Conservation (phyloP, 2,329 filamentous ascomycete genomes). For the Penicillium sp. region DNA sequence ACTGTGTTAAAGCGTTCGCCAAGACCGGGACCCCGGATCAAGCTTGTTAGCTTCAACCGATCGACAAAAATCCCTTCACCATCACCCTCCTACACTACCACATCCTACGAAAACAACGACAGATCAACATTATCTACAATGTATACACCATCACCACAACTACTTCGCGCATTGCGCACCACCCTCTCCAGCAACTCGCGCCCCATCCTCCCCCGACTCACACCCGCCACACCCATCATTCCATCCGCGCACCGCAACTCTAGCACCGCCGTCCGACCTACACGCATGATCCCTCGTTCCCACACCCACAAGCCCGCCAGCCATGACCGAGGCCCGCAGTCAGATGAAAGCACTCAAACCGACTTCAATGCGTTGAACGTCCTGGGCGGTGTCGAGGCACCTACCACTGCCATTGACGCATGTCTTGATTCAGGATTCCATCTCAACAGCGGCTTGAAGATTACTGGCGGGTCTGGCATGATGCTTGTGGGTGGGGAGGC, state of each 20-base stretch:
- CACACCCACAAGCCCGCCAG: slow-evolving; percentile 41
- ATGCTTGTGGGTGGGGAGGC: slow-evolving; percentile 83
- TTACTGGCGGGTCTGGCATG: slow-evolving; percentile 69
- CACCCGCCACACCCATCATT: background rate
- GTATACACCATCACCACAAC: slow-evolving; percentile 43
- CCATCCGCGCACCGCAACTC: slow-evolving; percentile 22
- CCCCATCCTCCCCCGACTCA: slow-evolving; percentile 11
- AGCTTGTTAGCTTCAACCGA: background rate
- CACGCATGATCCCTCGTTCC: slow-evolving; percentile 33
- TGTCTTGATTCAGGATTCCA: slow-evolving; percentile 83
- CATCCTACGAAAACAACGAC: background rate
- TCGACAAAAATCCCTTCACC: background rate
- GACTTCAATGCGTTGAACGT: slow-evolving; percentile 79
- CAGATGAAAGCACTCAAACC: slow-evolving; percentile 63
- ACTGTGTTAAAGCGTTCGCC: background rate
- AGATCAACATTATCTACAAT: slow-evolving; percentile 22
- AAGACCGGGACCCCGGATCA: background rate
- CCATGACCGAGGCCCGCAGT: slow-evolving; percentile 62
- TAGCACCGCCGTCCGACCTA: slow-evolving; percentile 28
- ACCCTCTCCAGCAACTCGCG: slow-evolving; percentile 24
- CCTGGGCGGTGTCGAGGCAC: slow-evolving; percentile 70
- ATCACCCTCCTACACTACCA: background rate
- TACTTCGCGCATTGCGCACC: slow-evolving; percentile 43
- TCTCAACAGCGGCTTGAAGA: slow-evolving; percentile 75
- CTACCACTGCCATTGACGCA: slow-evolving; percentile 79